Percentiles rank a stretch among this genome's conserved stretches.
Evolutionary conservation across 2,329 filamentous ascomycete species (phyloP).

Genomic region (Fusarium sp.): DNA sequence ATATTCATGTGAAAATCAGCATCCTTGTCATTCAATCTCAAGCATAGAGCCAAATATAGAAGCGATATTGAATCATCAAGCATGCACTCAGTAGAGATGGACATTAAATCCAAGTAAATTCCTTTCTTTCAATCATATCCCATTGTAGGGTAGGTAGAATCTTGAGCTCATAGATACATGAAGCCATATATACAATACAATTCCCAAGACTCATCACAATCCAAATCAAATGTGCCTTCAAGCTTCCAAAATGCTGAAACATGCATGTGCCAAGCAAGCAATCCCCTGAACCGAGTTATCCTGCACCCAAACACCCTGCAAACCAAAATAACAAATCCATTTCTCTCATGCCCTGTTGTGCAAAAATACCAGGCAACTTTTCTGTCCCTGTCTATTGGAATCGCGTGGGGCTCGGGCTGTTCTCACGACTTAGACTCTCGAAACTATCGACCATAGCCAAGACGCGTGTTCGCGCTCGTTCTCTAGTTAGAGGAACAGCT

Average conservation of each 20-base stretch:
- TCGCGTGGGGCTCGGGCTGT: conserved; percentile 59
- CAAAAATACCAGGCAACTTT: background rate
- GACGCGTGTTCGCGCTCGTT: conserved; percentile 61
- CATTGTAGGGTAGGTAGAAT: conserved; percentile 11
- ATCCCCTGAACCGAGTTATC: conserved; percentile 5
- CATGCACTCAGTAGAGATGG: background rate
- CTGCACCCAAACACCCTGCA: conserved; percentile 41
- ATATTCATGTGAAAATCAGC: conserved; percentile 3
- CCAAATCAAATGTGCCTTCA: conserved; percentile 17
- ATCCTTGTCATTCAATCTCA: background rate
- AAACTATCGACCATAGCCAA: conserved; percentile 69
- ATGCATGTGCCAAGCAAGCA: conserved; percentile 9
- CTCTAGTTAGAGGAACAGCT: conserved; percentile 56
- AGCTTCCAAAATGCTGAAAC: conserved; percentile 24
- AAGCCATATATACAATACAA: conserved; percentile 25
- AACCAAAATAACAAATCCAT: conserved; percentile 18
- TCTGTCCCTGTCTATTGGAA: conserved; percentile 8
- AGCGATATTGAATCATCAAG: too few species aligned
- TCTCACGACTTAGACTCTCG: conserved; percentile 61
- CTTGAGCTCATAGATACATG: conserved; percentile 27
- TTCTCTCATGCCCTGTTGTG: background rate
- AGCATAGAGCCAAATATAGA: background rate
- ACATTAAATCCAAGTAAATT: background rate
- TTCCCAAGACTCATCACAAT: conserved; percentile 13
- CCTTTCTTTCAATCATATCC: conserved; percentile 8